A percentile compares a stretch with the other conserved stretches of the same genome.
Evolutionary conservation across 306 rosid genomes (phyloP).

Genomic region (Hippophae rhamnoides): DNA sequence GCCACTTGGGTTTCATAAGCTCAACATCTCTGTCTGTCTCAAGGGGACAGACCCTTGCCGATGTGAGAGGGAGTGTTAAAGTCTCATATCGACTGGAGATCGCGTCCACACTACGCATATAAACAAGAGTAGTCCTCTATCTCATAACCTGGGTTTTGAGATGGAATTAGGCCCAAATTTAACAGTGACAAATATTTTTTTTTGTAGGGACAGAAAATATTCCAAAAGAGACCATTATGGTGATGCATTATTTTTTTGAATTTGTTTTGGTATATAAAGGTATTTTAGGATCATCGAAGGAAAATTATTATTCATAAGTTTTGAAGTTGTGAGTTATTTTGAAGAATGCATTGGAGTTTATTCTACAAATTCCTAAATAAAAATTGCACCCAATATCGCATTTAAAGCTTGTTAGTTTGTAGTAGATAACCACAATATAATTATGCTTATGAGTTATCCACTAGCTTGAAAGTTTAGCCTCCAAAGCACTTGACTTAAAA

Average conservation of each 20-base stretch:
- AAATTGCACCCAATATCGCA: conserved; percentile 82
- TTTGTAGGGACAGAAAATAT: conserved; percentile 71
- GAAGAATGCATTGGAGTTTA: neutral
- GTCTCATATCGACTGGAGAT: too few relatives aligned
- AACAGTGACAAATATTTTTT: conserved; percentile 19
- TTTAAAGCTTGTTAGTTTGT: conserved; percentile 85
- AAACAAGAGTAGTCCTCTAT: too few relatives aligned
- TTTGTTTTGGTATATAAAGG: too few relatives aligned
- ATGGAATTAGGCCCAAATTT: too few relatives aligned
- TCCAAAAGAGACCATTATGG: conserved; percentile 67
- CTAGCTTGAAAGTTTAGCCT: conserved; percentile 90
- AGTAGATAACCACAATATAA: conserved; percentile 68
- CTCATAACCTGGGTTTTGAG: too few relatives aligned
- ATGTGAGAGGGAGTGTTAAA: too few relatives aligned
- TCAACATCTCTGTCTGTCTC: too few relatives aligned
- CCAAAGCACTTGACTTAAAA: conserved; percentile 86
- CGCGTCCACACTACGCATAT: too few relatives aligned
- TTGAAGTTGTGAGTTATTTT: neutral
- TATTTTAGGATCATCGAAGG: neutral
- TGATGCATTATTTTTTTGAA: conserved; percentile 18
- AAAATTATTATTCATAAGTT: too few relatives aligned
- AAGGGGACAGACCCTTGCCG: too few relatives aligned
- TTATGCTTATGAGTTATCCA: conserved; percentile 84
- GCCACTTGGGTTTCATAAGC: too few relatives aligned
- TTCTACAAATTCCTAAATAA: conserved; percentile 23